Evolutionary conservation across 192 early-diverging fungal genomes (phyloP).

Genomic region (Backusella psychrophila): DNA sequence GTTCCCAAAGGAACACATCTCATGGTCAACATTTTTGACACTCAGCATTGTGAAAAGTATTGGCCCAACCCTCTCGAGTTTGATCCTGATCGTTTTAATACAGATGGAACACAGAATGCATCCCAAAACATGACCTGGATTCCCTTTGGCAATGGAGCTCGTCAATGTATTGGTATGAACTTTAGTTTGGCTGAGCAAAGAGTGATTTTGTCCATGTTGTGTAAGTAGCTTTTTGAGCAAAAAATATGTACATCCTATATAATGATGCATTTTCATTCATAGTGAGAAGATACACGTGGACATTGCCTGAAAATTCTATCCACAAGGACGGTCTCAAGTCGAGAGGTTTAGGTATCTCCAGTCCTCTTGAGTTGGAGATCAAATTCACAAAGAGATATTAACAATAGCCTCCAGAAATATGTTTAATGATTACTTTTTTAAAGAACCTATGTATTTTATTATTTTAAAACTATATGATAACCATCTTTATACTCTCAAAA

Average conservation of each 20-base stretch:
- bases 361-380: not conserved
- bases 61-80: conserved; percentile 47
- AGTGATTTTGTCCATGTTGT: conserved; percentile 49
- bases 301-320: conserved; percentile 22
- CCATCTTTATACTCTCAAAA: not conserved
- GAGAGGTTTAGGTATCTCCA: conserved; percentile 6
- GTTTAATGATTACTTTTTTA: not conserved
- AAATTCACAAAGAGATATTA: conserved; percentile 19
- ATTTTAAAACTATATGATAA: not conserved
- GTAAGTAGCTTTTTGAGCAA: conserved; percentile 4
- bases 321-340: conserved; percentile 10
- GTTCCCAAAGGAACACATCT: conserved; percentile 22
- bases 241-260: not conserved
- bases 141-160: conserved; percentile 61
- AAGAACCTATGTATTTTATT: too few species aligned
- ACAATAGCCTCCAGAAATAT: not conserved
- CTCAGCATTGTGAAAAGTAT: conserved; percentile 14
- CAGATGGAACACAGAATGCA: not conserved
- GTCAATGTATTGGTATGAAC: conserved; percentile 63
- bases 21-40: conserved; percentile 7
- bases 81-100: conserved; percentile 49
- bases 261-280: not conserved
- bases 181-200: conserved; percentile 60
- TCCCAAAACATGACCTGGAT: conserved; percentile 32
- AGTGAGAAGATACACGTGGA: conserved; percentile 26